Conservation (phyloP, 768 basidiomycete species). For the Phlebiopsis gigantea region DNA sequence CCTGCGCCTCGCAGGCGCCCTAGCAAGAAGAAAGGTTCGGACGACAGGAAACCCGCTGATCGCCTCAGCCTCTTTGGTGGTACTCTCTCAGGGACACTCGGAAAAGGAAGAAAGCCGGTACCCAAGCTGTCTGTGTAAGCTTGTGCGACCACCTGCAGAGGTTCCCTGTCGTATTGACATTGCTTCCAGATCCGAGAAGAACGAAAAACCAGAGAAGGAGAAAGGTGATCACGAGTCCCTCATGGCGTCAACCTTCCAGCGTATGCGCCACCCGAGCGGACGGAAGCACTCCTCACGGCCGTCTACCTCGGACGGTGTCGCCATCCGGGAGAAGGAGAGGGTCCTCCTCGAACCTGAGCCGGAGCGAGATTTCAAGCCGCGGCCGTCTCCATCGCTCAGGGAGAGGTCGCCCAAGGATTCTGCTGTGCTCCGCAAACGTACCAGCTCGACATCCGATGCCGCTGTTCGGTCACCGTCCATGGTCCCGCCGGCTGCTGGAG, state of each 20-base stretch:
- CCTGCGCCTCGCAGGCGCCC: constrained; percentile 27
- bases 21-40: constrained; percentile 47
- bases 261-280: constrained; percentile 22
- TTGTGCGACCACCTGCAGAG: not conserved
- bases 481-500: constrained; percentile 7
- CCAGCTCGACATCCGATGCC: constrained; percentile 22
- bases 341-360: constrained; percentile 17
- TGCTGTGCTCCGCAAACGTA: constrained; percentile 52
- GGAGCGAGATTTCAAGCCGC: not conserved
- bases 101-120: constrained; percentile 73
- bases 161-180: not conserved
- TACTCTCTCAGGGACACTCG: constrained; percentile 44
- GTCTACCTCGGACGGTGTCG: constrained; percentile 34
- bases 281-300: constrained; percentile 41
- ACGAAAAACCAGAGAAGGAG: constrained; percentile 6
- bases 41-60: constrained; percentile 44
- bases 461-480: constrained; percentile 7
- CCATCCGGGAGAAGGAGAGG: constrained; percentile 20
- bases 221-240: constrained; percentile 33
- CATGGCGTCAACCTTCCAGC: constrained; percentile 19
- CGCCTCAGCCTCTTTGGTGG: constrained; percentile 82
- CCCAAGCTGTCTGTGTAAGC: constrained; percentile 44
- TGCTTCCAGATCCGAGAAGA: constrained; percentile 18
- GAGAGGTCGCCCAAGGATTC: constrained; percentile 30
- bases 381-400: constrained; percentile 16